Base-by-base conservation (phyloP, 2,329 filamentous ascomycete species). In the Bimuria novae-zelandiae region DNA sequence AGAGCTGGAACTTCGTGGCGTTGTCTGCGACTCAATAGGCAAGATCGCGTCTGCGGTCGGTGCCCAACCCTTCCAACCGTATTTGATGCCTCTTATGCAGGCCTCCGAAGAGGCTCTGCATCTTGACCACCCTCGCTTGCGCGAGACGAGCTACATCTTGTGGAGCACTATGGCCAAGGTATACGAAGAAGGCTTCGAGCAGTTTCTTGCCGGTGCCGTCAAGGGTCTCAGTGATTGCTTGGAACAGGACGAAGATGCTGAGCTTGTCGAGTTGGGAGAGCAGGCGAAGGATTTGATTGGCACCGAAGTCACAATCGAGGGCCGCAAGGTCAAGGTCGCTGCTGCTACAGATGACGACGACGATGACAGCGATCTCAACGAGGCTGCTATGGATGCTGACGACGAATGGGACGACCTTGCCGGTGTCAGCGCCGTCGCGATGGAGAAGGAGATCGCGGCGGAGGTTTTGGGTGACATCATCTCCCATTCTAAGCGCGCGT, bases 401-500 rank as follows among this genome's bases (percentile, higher is more conserved):
- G 90, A 91, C 53, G 90, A 92, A 56, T 92, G 90, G 84, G 89
- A 92, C 64, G 89, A 92, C 64, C 81, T 95, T 42, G 87, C 86
- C 52, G 90, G 90, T 45, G 89, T 95, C 57, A 95, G 91, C 22
- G 91, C 92, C 48, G 85, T 97, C 50, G 91, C 93, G 21, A 84
- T 96, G 66, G 94, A 97, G 82, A 97, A 97, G 78, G 94, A 99
- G 77, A 95, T 97, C 65, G 93, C 94, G 32, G 86, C 96, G 39
- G 94, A 99, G 75, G 92, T 97, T 5, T 84, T 97, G 30, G 94
- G 92, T 60, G 94, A 99, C 70, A 86, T 99, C 57, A 88, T 97
- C 67, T 88, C 89, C 41, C 88, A 95, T 79, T 90, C 90, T 42
- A 92, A 90, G 74, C 84, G 84, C 68, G 84, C 89, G 62, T 91